phyloP scores from a whole-genome alignment of 108 stramenopile species.

The Poteriospumella lacustris region DNA sequence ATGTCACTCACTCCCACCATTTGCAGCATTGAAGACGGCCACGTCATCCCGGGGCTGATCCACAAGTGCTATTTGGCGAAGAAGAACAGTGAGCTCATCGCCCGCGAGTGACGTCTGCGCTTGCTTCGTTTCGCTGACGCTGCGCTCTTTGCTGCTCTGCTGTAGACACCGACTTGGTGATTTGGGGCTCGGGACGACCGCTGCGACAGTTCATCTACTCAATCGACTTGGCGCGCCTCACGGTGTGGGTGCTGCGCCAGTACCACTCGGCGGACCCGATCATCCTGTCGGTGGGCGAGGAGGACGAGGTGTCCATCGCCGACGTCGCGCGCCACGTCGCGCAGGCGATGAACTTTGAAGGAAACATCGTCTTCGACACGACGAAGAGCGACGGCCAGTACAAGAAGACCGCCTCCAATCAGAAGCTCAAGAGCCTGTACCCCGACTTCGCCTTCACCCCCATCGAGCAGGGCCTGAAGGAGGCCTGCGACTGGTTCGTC shows the following conservation, averaged over 20 bases:
- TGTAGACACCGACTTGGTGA: conserved; percentile 75
- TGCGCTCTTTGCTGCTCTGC: background rate
- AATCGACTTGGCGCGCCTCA: conserved; percentile 85
- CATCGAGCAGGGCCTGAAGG: conserved; percentile 73
- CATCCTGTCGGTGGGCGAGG: conserved; percentile 83
- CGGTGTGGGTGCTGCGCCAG: conserved; percentile 83
- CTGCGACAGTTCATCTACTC: conserved; percentile 94
- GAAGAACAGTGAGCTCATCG: conserved; percentile 27
- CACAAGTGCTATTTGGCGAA: conserved; percentile 97
- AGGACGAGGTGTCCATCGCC: conserved; percentile 86
- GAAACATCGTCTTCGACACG: conserved; percentile 79
- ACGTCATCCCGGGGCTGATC: conserved; percentile 96
- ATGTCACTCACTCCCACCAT: background rate
- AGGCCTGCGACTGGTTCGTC: conserved; percentile 44
- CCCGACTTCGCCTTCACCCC: conserved; percentile 90
- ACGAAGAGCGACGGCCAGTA: conserved; percentile 92
- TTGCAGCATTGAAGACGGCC: conserved; percentile 60
- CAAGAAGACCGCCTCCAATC: conserved; percentile 96
- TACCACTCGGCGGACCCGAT: conserved; percentile 86
- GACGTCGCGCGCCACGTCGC: conserved; percentile 84
- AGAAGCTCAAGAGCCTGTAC: conserved; percentile 68
- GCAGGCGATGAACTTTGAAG: conserved; percentile 66
- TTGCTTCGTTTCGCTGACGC: no score
- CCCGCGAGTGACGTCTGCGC: background rate
- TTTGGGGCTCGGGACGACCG: conserved; percentile 93